These are phyloP conservation scores for Xerocomus spinulosus DNA, from an alignment of 768 basidiomycete species.

Conservation along the genomic window DNA sequence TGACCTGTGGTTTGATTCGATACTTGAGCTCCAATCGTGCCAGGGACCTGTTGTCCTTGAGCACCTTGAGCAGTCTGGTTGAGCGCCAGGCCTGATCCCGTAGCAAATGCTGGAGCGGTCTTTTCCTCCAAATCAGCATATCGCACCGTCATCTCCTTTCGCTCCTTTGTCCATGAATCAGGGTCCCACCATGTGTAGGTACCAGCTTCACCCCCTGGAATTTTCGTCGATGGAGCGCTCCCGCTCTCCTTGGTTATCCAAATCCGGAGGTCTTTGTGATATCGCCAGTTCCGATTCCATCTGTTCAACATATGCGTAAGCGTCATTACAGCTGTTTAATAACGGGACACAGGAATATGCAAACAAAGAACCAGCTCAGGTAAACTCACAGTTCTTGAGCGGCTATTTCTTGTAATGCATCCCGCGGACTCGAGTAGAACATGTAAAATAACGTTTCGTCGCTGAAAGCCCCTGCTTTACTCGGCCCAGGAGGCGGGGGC, in stretches of 20 bases:
- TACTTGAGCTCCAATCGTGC: constrained; percentile 27
- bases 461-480: constrained; percentile 78
- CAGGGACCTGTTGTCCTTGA: constrained; percentile 39
- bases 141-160: constrained; percentile 73
- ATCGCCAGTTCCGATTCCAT: constrained; percentile 93
- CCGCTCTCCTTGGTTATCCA: constrained; percentile 88
- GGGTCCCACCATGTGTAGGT: constrained; percentile 89
- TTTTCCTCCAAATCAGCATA: constrained; percentile 76
- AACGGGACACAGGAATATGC: constrained; percentile 1
- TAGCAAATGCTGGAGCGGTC: constrained; percentile 55
- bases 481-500: constrained; percentile 77
- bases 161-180: constrained; percentile 71
- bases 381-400: constrained; percentile 86
- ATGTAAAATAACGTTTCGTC: constrained; percentile 98
- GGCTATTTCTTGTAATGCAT: constrained; percentile 90
- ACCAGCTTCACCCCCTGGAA: constrained; percentile 79
- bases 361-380: constrained; percentile 10
- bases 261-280: constrained; percentile 83
- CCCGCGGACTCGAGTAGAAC: constrained; percentile 92
- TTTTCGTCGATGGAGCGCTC: constrained; percentile 69
- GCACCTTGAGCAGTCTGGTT: constrained; percentile 29
- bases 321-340: background rate
- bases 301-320: constrained; percentile 36
- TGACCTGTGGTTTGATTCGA: constrained; percentile 25
- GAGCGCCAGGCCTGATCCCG: constrained; percentile 44